Evolutionary conservation across 31 red algal genomes (phyloP).

Genomic region (Odonthalia washingtoniensis): DNA sequence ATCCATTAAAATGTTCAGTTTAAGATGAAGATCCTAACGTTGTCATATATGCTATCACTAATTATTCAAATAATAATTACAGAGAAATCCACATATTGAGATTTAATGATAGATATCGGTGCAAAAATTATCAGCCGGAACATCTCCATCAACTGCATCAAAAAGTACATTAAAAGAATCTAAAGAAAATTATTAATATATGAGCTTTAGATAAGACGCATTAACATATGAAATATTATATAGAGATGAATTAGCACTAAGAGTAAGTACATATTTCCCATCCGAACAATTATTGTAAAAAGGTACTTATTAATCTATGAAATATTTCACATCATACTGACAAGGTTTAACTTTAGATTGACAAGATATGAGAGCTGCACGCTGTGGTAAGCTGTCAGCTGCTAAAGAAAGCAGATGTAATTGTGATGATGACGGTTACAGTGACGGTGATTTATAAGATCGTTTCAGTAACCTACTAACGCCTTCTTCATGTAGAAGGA

Average conservation of each 20-base stretch:
- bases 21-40: too few relatives aligned
- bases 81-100: slow-evolving; percentile 75
- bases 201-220: slow-evolving; percentile 74
- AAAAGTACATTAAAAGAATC: slow-evolving; percentile 61
- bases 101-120: slow-evolving; percentile 88
- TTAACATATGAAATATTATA: slow-evolving; percentile 80
- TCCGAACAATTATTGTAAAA: slow-evolving; percentile 73
- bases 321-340: slow-evolving; percentile 76
- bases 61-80: too few relatives aligned
- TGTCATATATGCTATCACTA: too few relatives aligned
- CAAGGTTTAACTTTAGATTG: slow-evolving; percentile 75
- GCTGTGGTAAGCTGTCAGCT: slow-evolving; percentile 59
- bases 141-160: slow-evolving; percentile 36
- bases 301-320: slow-evolving; percentile 54
- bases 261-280: slow-evolving; percentile 77
- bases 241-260: slow-evolving; percentile 83
- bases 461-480: not conserved
- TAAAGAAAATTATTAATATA: slow-evolving; percentile 71
- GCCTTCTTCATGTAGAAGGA: not conserved
- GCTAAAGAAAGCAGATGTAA: slow-evolving; percentile 53
- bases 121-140: slow-evolving; percentile 61
- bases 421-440: slow-evolving; percentile 57
- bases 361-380: slow-evolving; percentile 72
- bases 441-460: not conserved
- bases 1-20: too few relatives aligned